phyloP scores from a whole-genome alignment of 768 basidiomycete species.

The Collybiopsis luxurians region DNA sequence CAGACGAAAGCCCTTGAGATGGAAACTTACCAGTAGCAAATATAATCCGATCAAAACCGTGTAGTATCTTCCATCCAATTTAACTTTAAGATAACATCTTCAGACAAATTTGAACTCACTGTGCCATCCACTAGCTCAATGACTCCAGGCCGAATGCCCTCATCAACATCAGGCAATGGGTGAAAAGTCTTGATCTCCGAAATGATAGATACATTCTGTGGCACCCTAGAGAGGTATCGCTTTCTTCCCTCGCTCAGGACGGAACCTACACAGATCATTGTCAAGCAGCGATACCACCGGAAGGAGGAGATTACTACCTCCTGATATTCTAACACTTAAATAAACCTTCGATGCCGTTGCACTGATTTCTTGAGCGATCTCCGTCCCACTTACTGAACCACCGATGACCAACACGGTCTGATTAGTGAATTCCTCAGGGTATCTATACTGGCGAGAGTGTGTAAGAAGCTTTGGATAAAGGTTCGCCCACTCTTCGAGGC shows the following conservation, averaged over 20 bases:
- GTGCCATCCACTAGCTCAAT: slow-evolving; percentile 38
- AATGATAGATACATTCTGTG: slow-evolving; percentile 34
- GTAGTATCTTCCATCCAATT: background rate
- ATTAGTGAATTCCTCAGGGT: slow-evolving; percentile 31
- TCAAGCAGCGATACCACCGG: no score
- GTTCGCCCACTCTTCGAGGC: slow-evolving; percentile 30
- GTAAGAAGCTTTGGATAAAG: slow-evolving; percentile 30
- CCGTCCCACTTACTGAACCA: slow-evolving; percentile 27
- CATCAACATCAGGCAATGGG: slow-evolving; percentile 12
- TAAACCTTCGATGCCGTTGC: slow-evolving; percentile 29
- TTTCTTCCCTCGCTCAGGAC: background rate
- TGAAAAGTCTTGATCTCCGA: slow-evolving; percentile 38
- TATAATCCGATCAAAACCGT: slow-evolving; percentile 3
- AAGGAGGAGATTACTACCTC: background rate
- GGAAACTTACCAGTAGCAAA: slow-evolving; percentile 1
- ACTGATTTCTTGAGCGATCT: slow-evolving; percentile 24
- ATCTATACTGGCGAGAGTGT: slow-evolving; percentile 42
- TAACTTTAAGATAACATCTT: background rate
- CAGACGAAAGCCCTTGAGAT: no score
- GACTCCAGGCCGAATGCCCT: slow-evolving; percentile 18
- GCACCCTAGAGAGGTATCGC: background rate
- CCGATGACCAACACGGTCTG: slow-evolving; percentile 43
- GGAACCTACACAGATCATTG: background rate
- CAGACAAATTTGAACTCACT: slow-evolving; percentile 10
- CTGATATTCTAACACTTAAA: slow-evolving; percentile 23